Evolutionary conservation across 352 stramenopile genomes (phyloP).

Genomic region (Globisporangium cylindrosporum): DNA sequence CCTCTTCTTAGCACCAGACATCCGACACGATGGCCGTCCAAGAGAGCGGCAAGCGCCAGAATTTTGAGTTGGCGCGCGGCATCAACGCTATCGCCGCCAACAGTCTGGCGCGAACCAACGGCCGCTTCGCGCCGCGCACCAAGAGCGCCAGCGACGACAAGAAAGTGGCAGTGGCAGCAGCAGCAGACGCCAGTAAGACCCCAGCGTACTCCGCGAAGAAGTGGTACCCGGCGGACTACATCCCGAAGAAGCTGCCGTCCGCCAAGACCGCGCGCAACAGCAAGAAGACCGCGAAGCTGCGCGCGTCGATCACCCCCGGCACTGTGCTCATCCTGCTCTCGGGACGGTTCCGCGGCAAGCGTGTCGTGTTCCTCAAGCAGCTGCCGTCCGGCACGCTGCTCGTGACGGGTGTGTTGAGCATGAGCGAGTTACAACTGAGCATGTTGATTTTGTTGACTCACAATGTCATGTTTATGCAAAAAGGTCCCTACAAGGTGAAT

Average conservation of each 20-base stretch:
- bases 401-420: conserved; percentile 87
- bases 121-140: conserved; percentile 23
- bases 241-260: conserved; percentile 65
- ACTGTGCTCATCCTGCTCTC: conserved; percentile 98
- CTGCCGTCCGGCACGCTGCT: conserved; percentile 96
- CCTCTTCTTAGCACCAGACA: background rate
- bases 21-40: conserved; percentile 11
- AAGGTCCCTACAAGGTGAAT: conserved; percentile 99
- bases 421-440: conserved; percentile 14
- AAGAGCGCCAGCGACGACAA: conserved; percentile 61
- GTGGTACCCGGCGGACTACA: conserved; percentile 78
- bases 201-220: conserved; percentile 41
- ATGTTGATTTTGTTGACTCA: background rate
- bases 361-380: conserved; percentile 98
- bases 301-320: conserved; percentile 95
- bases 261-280: conserved; percentile 79
- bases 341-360: conserved; percentile 97
- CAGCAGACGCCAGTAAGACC: conserved; percentile 14
- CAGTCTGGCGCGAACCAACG: conserved; percentile 56
- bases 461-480: background rate
- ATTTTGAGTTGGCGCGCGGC: conserved; percentile 67
- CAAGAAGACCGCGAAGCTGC: conserved; percentile 92
- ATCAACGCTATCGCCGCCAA: conserved; percentile 79
- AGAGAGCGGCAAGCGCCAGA: conserved; percentile 36
- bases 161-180: conserved; percentile 41